Conservation (phyloP, 2,329 filamentous ascomycete species). For the Neonectria sp. region DNA sequence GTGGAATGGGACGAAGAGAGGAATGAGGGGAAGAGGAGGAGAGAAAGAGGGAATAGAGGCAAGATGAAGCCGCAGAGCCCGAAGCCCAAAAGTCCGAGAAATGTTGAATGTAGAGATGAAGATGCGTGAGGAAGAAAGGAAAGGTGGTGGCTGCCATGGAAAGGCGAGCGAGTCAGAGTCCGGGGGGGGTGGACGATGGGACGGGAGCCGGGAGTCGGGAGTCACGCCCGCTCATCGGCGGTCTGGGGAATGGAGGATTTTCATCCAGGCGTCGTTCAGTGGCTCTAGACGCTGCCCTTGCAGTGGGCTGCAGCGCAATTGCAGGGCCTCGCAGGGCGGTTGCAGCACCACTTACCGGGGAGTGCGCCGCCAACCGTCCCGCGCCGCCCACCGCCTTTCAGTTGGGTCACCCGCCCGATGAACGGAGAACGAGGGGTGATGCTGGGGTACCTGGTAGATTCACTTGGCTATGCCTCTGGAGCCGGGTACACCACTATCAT, state of each 20-base stretch:
- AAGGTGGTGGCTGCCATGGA: constrained; percentile 17
- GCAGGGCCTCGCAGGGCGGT: constrained; percentile 31
- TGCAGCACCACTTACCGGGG: constrained; percentile 22
- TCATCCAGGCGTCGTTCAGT: constrained; percentile 12
- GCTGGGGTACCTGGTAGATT: constrained; percentile 24
- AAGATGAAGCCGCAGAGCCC: constrained; percentile 7
- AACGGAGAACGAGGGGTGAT: constrained; percentile 39
- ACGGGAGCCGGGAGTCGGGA: constrained; percentile 46
- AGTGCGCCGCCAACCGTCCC: constrained; percentile 27
- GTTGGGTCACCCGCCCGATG: constrained; percentile 43
- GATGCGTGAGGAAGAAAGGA: constrained; percentile 14
- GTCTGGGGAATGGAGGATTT: constrained; percentile 36
- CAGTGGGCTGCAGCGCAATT: constrained; percentile 31
- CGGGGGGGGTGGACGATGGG: constrained; percentile 16
- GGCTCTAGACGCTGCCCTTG: constrained; percentile 22
- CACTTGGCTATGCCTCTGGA: background rate
- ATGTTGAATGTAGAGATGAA: constrained; percentile 3
- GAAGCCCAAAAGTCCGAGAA: background rate
- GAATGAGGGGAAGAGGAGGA: background rate
- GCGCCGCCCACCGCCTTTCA: constrained; percentile 45
- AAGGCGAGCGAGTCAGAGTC: constrained; percentile 33
- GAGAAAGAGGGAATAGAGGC: constrained; percentile 13
- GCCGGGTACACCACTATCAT: constrained; percentile 39
- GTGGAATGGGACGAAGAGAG: background rate
- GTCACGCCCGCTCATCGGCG: constrained; percentile 49